Evolutionary conservation across 2,329 filamentous ascomycete genomes (phyloP), one percentile per base, ranked within the genome.

Genomic region (Fusarium bulbicola): DNA sequence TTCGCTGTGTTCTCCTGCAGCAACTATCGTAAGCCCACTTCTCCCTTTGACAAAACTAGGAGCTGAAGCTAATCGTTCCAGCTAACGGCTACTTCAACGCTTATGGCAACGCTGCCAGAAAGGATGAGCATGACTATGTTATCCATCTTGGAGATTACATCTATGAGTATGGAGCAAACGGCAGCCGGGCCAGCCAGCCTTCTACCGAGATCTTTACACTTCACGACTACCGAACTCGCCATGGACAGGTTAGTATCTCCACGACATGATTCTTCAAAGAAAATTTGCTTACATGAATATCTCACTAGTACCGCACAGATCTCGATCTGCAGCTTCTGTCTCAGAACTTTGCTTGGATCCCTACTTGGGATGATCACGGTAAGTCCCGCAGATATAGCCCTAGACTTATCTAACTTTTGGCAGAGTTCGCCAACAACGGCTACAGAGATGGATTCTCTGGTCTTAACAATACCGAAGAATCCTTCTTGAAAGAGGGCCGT

Each of bases 1-100:
- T 84, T 94, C 61, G 92, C 91, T 4, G 86, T 95, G 2, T 94
- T 92, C 79, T 93, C 91, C 5, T 94, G 92, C 83, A 87, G 85
- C 74, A 94, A 93, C 80, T 93, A 87, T 73, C 89, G 72, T 74
- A n/a, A 47, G 72, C 14, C 4, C 5, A 3, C 7, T 18, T 16
- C 3, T 6, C 1, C 1, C 3, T 24, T 49, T 21, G 3, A 52
- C 30, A 16, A 36, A 8, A 7, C 1, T 21, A 6, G 0, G 6
- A 21, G 20, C 8, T 7, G 28, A 12, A 0, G 13, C 67, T 74
- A 14, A 74, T 11, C 3, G 1, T 5, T 14, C 4, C 7, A 74
- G 72, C 78, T 3, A 75, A 72, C 47, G 88, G 88, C 0, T 90
- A 88, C 79, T 90, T 90, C 80, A 91, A 90, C 63, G 86, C 87